phyloP scores from a whole-genome alignment of 78 protist species.

The Dictyostelium intermedium region DNA sequence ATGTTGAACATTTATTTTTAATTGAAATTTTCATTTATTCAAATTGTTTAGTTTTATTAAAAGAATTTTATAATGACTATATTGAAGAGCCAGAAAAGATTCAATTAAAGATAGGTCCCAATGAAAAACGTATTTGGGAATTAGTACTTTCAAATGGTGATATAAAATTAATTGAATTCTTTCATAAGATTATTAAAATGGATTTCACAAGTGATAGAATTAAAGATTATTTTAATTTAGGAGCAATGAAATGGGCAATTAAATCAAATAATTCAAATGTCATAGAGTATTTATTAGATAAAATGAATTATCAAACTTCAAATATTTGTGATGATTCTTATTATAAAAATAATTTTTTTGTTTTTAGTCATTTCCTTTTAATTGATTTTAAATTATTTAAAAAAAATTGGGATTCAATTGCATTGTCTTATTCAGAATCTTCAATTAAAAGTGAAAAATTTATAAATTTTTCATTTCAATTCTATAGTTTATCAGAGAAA shows the following conservation, averaged over 20 bases:
- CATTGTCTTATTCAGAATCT: neutral
- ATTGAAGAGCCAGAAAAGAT: neutral
- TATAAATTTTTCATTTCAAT: neutral
- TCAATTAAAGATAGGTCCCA: neutral
- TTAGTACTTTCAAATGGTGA: neutral
- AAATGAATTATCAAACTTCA: neutral
- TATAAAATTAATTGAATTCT: neutral
- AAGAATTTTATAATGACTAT: neutral
- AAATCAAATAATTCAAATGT: neutral
- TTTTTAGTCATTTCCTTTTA: neutral
- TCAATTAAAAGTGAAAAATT: neutral
- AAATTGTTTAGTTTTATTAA: neutral
- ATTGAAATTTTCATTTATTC: neutral
- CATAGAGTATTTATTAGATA: neutral
- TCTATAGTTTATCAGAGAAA: neutral
- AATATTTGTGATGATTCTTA: neutral
- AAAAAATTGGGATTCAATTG: neutral
- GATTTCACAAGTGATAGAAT: neutral
- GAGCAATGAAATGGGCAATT: neutral
- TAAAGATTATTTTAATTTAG: neutral
- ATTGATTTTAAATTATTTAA: neutral
- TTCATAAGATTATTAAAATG: neutral
- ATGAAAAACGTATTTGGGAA: neutral
- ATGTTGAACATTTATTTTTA: neutral
- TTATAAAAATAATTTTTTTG: neutral